Evolutionary conservation across 805 yeast species (phyloP), one percentile per base, ranked within the genome.

Genomic region (Zygosaccharomyces bisporus): DNA sequence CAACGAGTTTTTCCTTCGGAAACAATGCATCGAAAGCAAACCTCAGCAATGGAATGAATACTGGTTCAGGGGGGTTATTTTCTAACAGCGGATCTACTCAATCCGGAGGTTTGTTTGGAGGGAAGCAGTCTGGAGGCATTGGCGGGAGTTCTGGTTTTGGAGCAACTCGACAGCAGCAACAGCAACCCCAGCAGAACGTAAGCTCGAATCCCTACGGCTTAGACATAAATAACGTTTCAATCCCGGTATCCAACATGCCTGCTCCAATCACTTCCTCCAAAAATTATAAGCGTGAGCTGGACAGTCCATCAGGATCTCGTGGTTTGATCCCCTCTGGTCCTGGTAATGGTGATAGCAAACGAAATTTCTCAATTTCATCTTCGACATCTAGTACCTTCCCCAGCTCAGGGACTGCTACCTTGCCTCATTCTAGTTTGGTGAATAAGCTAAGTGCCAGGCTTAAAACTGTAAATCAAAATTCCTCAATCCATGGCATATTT

Each of bases 361-460:
- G 58, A 30, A 44, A 50, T n/a, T 50, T 45, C 33, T 51, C 60
- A 2, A 21, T 49, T 18, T 51, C 59, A 2, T 47, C 64, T 3
- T 30, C 54, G 1, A 32, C 51, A 3, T 52, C 66, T 3, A 54
- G 50, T 10, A 57, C 56, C 41, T 44, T 59, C 33, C n/a, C 43
- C 14, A 34, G 42, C 29, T 41, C 34, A 14, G 29, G 47, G 1
- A 29, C 52, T 4, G 19, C 41, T 12, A 44, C 54, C 4, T 42
- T 46, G 2, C 41, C 59, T 10, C 52, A 55, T n/a, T 56, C 63
- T 1, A 56, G 66, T 19, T 47, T 70, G 10, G 55, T 70, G 34
- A 61, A 64, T 36, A 68, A 65, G 44, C 49, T 70, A n/a, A 66
- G 66, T 8, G 60, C 69, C 2, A 61, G 69, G 50, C 52, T 68